These are phyloP conservation scores for Ogataea hybrid DNA, from an alignment of 1,139 yeast genomes.

Conservation along the genomic window DNA sequence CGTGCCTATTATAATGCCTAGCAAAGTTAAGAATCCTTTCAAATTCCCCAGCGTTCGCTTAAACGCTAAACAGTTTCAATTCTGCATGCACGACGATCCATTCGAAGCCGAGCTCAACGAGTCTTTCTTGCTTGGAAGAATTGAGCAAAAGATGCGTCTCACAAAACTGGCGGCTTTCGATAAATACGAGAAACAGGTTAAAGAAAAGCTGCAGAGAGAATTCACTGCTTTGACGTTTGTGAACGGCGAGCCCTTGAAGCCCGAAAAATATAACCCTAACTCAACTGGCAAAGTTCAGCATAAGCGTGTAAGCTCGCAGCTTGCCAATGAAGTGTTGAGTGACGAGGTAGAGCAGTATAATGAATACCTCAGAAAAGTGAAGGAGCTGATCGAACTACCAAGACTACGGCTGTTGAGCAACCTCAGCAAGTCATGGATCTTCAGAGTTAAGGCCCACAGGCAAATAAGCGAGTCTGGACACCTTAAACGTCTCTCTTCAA, in stretches of 20 bases:
- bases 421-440: slow-evolving; percentile 73
- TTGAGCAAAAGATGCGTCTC: slow-evolving; percentile 66
- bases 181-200: slow-evolving; percentile 36
- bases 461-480: slow-evolving; percentile 38
- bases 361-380: slow-evolving; percentile 23
- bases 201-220: slow-evolving; percentile 22
- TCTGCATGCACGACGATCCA: slow-evolving; percentile 78
- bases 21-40: slow-evolving; percentile 28
- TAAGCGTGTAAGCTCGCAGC: slow-evolving; percentile 7
- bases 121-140: slow-evolving; percentile 67
- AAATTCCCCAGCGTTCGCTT: slow-evolving; percentile 55
- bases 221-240: slow-evolving; percentile 19
- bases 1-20: slow-evolving; percentile 33
- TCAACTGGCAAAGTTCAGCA: background rate
- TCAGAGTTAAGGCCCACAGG: slow-evolving; percentile 32
- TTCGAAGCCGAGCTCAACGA: slow-evolving; percentile 76
- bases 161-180: slow-evolving; percentile 55
- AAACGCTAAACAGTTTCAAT: slow-evolving; percentile 45
- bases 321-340: slow-evolving; percentile 19
- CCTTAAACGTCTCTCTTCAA: slow-evolving; percentile 40
- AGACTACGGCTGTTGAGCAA: slow-evolving; percentile 36
- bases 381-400: slow-evolving; percentile 37
- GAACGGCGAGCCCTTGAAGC: slow-evolving; percentile 17
- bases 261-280: slow-evolving; percentile 5
- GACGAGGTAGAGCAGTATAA: slow-evolving; percentile 26